Evolutionary conservation across 2,329 filamentous ascomycete genomes (phyloP).

Genomic region (Penicillium sp.): DNA sequence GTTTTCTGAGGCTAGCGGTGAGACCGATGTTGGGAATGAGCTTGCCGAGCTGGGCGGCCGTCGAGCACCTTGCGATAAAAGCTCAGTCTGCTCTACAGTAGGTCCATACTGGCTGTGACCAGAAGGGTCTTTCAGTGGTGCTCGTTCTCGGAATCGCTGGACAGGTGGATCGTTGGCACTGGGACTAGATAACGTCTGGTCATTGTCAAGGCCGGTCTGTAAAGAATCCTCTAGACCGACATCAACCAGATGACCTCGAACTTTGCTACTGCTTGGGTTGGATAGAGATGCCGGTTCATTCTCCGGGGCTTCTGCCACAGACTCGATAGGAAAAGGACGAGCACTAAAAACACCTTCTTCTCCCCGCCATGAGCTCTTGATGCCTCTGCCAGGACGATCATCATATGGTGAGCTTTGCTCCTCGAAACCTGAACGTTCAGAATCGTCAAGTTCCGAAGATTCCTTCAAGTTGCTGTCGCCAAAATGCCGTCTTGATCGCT

Average conservation of each 20-base stretch:
- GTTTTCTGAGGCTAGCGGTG: constrained; percentile 62
- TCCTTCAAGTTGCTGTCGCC: constrained; percentile 79
- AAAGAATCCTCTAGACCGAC: constrained; percentile 72
- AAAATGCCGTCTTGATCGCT: constrained; percentile 84
- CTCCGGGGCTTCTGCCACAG: constrained; percentile 37
- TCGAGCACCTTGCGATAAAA: constrained; percentile 45
- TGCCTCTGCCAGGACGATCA: constrained; percentile 47
- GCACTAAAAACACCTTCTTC: constrained; percentile 44
- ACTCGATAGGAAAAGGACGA: constrained; percentile 37
- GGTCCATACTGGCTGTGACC: constrained; percentile 44
- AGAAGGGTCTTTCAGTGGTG: constrained; percentile 39
- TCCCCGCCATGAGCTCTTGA: constrained; percentile 58
- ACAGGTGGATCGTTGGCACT: constrained; percentile 51
- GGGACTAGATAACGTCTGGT: constrained; percentile 42
- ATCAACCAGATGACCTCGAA: constrained; percentile 73
- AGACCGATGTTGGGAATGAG: constrained; percentile 56
- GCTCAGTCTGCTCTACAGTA: constrained; percentile 53
- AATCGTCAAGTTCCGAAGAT: constrained; percentile 77
- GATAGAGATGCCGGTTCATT: constrained; percentile 30
- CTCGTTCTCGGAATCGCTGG: constrained; percentile 53
- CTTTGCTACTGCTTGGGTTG: constrained; percentile 50
- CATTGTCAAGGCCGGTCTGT: constrained; percentile 44
- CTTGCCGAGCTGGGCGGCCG: constrained; percentile 50
- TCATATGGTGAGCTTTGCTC: constrained; percentile 46
- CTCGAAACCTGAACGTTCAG: constrained; percentile 56